Evolutionary conservation across 495 filamentous ascomycete genomes (phyloP), one percentile per base, ranked within the genome.

Genomic region (Podospora australis): DNA sequence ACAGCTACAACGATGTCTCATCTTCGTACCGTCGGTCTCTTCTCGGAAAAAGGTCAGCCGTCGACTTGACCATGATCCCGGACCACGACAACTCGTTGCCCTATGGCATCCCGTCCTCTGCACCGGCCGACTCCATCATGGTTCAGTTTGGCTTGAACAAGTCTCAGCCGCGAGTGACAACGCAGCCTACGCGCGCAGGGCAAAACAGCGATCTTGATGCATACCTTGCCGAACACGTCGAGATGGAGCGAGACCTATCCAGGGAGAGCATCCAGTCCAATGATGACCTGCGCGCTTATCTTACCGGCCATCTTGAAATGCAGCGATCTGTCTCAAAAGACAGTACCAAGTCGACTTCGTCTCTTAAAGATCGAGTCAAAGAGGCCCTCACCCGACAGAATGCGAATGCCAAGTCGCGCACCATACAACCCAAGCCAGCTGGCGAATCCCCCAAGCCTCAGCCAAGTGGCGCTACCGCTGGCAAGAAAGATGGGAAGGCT

Each of bases 291-390:
- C 5, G 32, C 10, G n/a, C n/a, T n/a, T n/a, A n/a, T n/a, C n/a
- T n/a, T n/a, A n/a, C n/a, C n/a, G n/a, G n/a, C n/a, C n/a, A n/a
- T n/a, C n/a, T n/a, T n/a, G n/a, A n/a, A n/a, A 75, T 75, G 72
- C 68, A 74, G 52, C 64, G 72, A 21, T 69, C 69, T 3, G 41
- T 61, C 21, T 73, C 72, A 3, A 70, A 60, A 20, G 55, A 67
- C 44, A 75, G 72, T 50, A 62, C 53, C 51, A 65, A 54, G 44
- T 74, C 71, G 21, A 69, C 55, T 28, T 58, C 55, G 46, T 74
- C 71, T 0, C 49, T 73, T 6, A 67, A 66, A 28, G 50, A 52
- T 22, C 69, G 72, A 10, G 69, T 68, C 46, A 73, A 73, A 49
- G 69, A 70, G 39, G 60, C 70, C 6, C 61, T 69, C 2, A 55